Evolutionary conservation across 2,329 filamentous ascomycete genomes (phyloP).

Genomic region (Lachnellula cervina): DNA sequence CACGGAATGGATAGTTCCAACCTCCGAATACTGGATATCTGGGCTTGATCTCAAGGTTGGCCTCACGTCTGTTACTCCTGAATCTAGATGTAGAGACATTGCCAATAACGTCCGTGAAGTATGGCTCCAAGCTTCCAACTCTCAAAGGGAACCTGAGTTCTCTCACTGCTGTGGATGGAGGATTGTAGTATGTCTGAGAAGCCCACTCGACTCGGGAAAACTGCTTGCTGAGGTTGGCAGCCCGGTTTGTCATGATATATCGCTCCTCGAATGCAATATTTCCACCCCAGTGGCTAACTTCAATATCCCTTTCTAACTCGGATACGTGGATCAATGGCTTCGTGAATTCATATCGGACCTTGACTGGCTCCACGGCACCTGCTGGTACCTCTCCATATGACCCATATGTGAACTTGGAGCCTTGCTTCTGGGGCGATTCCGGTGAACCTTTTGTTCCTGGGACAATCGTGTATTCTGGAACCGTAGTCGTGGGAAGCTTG

Average conservation of each 20-base stretch:
- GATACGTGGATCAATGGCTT: slow-evolving; percentile 81
- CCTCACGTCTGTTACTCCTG: slow-evolving; percentile 69
- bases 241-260: slow-evolving; percentile 82
- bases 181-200: slow-evolving; percentile 67
- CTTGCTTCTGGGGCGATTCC: slow-evolving; percentile 71
- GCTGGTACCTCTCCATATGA: slow-evolving; percentile 81
- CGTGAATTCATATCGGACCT: slow-evolving; percentile 90
- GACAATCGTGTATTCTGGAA: slow-evolving; percentile 81
- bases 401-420: slow-evolving; percentile 82
- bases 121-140: slow-evolving; percentile 76
- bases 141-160: slow-evolving; percentile 76
- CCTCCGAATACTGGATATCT: slow-evolving; percentile 95
- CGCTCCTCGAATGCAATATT: slow-evolving; percentile 94
- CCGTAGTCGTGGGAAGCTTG: slow-evolving; percentile 72
- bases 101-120: slow-evolving; percentile 94
- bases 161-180: slow-evolving; percentile 72
- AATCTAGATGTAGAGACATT: slow-evolving; percentile 95
- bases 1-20: slow-evolving; percentile 96
- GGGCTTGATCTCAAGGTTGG: slow-evolving; percentile 84
- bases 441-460: slow-evolving; percentile 53
- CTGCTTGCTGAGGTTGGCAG: slow-evolving; percentile 67
- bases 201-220: slow-evolving; percentile 78
- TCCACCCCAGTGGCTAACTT: slow-evolving; percentile 97
- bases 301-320: slow-evolving; percentile 80
- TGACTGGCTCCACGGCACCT: slow-evolving; percentile 65